Base-by-base conservation (phyloP, 129 eudicot genomes). In the Glebionis coronaria region DNA sequence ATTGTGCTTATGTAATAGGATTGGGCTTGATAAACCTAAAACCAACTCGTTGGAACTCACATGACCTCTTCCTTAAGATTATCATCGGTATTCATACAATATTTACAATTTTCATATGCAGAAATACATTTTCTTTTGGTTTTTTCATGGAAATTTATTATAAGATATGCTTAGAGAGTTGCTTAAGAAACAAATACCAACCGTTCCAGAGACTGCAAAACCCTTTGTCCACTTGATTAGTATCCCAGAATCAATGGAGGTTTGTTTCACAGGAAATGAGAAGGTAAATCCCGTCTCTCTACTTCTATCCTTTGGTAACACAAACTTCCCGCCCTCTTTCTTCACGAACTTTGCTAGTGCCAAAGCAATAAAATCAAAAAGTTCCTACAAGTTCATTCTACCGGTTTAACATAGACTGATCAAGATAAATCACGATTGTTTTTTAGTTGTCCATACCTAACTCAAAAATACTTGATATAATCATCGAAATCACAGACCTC, bases 191-290 rank as follows among this genome's bases (percentile, higher is more conserved):
- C 55, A 78, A 23, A 67, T 16, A 76, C 91, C 35, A 59, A 88
- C 96, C 79, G 85, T 85, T 76, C 90, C 93, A 20, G 93, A 76
- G 46, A 89, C 93, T 9, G 94, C 83, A 75, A 91, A 91, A 14
- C 95, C 97, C 70, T 87, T 91, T 5, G 95, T 91, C 97, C 97
- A 91, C 73, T 85, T 91, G 66, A 91, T 91, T 18, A 91, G 68
- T 49, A 80, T 79, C 51, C 97, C 95, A 0, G 95, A 78, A 65
- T 83, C 90, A 11, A 91, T 81, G 50, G 97, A 87, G 0, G 90
- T 87, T 63, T 91, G 97, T 55, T 63, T 91, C 70, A 91, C 90
- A 0, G 97, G 95, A 73, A 87, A 91, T 40, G 97, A 91, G 76
- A 91, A 88, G 2, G 97, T 85, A 63, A 91, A 91, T 5, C 97